A percentile compares a stretch with the other conserved stretches of the same genome.
phyloP scores from a whole-genome alignment of 2,329 filamentous ascomycete species.

The Ceratocystis cubensis region DNA sequence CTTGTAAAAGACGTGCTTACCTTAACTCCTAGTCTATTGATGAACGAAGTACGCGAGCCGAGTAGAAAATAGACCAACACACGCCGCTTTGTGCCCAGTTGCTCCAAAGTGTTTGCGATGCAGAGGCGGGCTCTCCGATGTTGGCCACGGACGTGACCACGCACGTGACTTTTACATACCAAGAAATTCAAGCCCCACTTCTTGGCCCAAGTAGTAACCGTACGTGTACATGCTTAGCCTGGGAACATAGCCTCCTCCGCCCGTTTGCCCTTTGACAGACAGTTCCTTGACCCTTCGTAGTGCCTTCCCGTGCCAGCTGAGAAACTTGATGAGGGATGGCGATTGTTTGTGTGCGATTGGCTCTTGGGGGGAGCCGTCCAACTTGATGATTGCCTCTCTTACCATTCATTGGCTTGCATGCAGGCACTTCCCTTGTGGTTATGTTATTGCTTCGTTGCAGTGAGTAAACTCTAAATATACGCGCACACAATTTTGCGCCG shows the following conservation, averaged over 20 bases:
- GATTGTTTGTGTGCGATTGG: too few species aligned
- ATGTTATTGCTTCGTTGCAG: not conserved
- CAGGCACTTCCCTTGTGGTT: not conserved
- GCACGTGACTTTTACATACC: not conserved
- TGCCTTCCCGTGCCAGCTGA: too few species aligned
- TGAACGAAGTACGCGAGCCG: not conserved
- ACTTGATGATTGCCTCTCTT: too few species aligned
- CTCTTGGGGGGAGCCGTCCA: too few species aligned
- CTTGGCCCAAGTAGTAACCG: too few species aligned
- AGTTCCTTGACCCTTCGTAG: too few species aligned
- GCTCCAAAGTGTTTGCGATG: not conserved
- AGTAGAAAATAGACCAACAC: not conserved
- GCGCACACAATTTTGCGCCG: not conserved
- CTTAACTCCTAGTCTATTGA: not conserved
- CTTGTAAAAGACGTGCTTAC: not conserved
- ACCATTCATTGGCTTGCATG: not conserved
- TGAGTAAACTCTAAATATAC: not conserved
- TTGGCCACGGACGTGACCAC: not conserved
- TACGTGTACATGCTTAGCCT: too few species aligned
- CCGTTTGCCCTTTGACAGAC: too few species aligned
- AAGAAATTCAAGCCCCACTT: not conserved
- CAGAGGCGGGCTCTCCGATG: not conserved
- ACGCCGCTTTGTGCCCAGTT: slow-evolving; percentile 1
- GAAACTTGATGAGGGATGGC: too few species aligned
- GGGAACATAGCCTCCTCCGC: too few species aligned